Evolutionary conservation across 768 basidiomycete genomes (phyloP), one percentile per base, ranked within the genome.

Genomic region (Leccinum truebloodii): DNA sequence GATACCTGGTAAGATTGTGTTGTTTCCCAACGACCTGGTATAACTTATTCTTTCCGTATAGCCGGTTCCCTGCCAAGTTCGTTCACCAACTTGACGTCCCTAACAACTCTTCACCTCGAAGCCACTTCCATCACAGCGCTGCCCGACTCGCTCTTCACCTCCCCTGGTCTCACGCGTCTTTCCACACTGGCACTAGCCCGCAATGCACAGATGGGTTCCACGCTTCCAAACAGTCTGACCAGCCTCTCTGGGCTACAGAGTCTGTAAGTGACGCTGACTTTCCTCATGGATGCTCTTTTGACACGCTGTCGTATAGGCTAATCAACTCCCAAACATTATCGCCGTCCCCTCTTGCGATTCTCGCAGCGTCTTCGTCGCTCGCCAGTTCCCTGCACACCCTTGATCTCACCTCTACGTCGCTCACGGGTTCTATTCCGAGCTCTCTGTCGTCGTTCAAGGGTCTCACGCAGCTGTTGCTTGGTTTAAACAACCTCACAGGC

Each of bases 1-100:
- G 35, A 65, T 77, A 32, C 83, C 82, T 54, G 77, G 81, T 80
- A 65, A 55, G 75, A 63, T 22, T 24, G 18, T 58, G 9, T n/a
- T 49, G 48, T 24, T 49, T 49, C 22, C 26, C 26, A 51, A 57
- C 7, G n/a, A 37, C n/a, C 16, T 3, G n/a, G 6, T 2, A 6
- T 28, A 20, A 54, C 3, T 56, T 24, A 58, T 22, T 1, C 10
- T 26, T 30, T 57, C n/a, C 7, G n/a, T 52, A 2, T 52, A 81
- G 80, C 77, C 58, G 81, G 81, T 20, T 60, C 73, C 13, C 68
- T 83, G 9, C 80, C 82, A 2, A 61, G 65, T 20, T 70, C 76
- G 1, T 79, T 83, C 58, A 63, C 64, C 3, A 73, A 75, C 18
- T 65, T 81, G 60, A 74, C 76, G 18, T 62, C 69, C 22, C 72